Evolutionary conservation across 208 protist genomes (phyloP).

Genomic region (Willaertia magna): DNA sequence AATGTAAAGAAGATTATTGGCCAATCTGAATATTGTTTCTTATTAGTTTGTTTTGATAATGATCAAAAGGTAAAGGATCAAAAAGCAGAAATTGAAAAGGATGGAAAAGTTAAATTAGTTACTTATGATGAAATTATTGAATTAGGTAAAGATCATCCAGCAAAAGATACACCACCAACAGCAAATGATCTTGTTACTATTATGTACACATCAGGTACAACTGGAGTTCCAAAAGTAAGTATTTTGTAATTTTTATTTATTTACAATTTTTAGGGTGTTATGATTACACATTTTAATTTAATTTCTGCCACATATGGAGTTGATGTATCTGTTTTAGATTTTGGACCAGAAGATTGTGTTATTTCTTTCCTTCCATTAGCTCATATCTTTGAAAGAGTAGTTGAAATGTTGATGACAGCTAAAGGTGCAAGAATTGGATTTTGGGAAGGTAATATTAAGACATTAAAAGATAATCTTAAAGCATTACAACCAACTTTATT

Average conservation of each 20-base stretch:
- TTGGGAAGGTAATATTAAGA: neutral
- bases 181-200: neutral
- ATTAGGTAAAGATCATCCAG: neutral
- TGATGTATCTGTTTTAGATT: neutral
- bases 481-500: slow-evolving; percentile 8
- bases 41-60: neutral
- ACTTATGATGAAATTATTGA: neutral
- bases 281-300: slow-evolving; percentile 5
- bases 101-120: neutral
- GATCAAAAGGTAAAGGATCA: neutral
- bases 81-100: neutral
- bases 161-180: neutral
- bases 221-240: neutral
- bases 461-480: neutral
- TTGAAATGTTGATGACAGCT: neutral
- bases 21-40: neutral
- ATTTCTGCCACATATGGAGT: neutral
- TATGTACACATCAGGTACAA: slow-evolving; percentile 19
- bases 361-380: slow-evolving; percentile 15
- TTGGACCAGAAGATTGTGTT: neutral
- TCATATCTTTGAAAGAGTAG: slow-evolving; percentile 16
- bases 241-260: no score
- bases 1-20: neutral
- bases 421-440: neutral
- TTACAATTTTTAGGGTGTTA: neutral